Evolutionary conservation across 208 protist genomes (phyloP).

Genomic region (Acanthamoeba royreba): DNA sequence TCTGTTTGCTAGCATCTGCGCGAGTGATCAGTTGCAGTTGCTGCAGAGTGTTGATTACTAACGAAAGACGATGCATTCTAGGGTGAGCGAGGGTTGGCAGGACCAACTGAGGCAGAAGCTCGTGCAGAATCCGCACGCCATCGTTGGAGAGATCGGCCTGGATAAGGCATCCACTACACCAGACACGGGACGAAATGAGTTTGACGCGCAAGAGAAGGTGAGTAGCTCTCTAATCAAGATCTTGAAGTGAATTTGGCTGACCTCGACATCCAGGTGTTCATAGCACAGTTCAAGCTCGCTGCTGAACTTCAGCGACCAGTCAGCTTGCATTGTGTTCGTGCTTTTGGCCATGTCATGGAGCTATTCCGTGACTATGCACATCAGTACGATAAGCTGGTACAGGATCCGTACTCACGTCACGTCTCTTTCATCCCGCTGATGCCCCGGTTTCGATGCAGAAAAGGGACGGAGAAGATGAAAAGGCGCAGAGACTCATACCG

Average conservation of each 20-base stretch:
- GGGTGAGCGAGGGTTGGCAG: background rate
- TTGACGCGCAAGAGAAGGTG: background rate
- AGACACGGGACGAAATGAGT: background rate
- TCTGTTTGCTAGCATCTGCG: too few species aligned
- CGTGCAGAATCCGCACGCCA: background rate
- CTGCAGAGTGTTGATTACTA: background rate
- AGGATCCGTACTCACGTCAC: too few species aligned
- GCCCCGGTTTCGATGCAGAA: background rate
- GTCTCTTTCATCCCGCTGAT: background rate
- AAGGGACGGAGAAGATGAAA: background rate
- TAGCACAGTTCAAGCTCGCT: background rate
- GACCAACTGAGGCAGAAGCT: background rate
- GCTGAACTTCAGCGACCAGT: background rate
- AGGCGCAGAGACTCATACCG: background rate
- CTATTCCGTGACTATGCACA: background rate
- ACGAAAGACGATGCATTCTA: background rate
- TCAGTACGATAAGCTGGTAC: background rate
- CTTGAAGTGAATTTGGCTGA: background rate
- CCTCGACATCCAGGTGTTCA: background rate
- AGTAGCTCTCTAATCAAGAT: background rate
- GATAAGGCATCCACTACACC: constrained; percentile 15
- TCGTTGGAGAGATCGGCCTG: constrained; percentile 43
- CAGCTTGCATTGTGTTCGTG: constrained; percentile 36
- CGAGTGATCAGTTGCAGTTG: background rate
- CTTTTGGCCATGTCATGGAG: constrained; percentile 17